Evolutionary conservation across 805 yeast genomes (phyloP), one percentile per base, ranked within the genome.

Genomic region (Zygotorulaspora sp.): DNA sequence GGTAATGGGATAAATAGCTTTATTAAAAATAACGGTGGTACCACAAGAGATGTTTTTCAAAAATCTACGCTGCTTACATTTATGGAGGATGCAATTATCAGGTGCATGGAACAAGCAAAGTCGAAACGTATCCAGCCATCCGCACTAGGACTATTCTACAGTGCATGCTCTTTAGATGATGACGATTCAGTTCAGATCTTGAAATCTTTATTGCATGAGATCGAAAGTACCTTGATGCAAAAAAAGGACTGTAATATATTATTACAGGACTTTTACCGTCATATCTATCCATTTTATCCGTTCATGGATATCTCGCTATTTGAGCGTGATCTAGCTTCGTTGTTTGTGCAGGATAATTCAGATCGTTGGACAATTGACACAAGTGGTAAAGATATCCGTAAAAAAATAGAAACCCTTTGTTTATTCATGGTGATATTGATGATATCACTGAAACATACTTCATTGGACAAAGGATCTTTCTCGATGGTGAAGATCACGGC

Each of bases 71-170:
- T 49, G 3, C 30, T 50, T 14, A 24, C 24, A 11, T 50, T 45
- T 17, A 36, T 50, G 4, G 53, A 50, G 24, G 34, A 47, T 24
- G 48, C 50, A n/a, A 48, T 48, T 11, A 34, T 42, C 7, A 49
- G 37, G 29, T 43, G 41, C 48, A 36, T 47, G 5, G 43, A 47
- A 17, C 16, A 15, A 18, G n/a, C 22, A 13, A 20, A 30, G 16
- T 15, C 12, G 8, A 30, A 30, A 17, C n/a, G 20, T 17, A 9
- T 14, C 13, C n/a, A 7, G 19, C 32, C 32, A 9, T 13, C 32
- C n/a, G n/a, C n/a, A 15, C 32, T 20, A 15, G 20, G 19, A 15
- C 13, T 15, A 9, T 14, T 30, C 5, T 30, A 30, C 12, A 13
- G 17, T 17, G 13, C 21, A 13, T 6, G 32, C 6, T 13, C 16